phyloP scores from a whole-genome alignment of 2,329 filamentous ascomycete genomes.

The Exophiala spinifera region DNA sequence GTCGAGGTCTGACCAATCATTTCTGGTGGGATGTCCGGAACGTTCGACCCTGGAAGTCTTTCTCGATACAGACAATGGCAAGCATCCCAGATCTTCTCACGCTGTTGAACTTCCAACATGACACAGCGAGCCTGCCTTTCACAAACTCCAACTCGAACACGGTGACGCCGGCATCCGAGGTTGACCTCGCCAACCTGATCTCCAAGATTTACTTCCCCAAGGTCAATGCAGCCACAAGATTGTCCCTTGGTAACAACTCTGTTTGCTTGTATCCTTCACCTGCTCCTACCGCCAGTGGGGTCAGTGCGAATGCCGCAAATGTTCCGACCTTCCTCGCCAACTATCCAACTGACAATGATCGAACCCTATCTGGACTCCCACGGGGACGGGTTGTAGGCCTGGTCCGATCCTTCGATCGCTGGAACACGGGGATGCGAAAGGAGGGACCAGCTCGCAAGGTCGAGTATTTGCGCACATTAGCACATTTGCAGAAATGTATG shows the following conservation, averaged over 20 bases:
- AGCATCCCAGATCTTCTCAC: conserved; percentile 68
- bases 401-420: conserved; percentile 88
- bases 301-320: conserved; percentile 38
- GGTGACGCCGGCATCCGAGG: conserved; percentile 74
- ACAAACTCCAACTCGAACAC: conserved; percentile 43
- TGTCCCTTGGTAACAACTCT: conserved; percentile 68
- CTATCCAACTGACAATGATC: conserved; percentile 51
- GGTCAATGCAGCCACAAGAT: conserved; percentile 76
- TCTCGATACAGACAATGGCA: conserved; percentile 69
- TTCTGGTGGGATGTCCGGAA: conserved; percentile 98
- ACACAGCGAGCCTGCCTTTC: conserved; percentile 58
- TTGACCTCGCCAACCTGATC: conserved; percentile 71
- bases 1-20: conserved; percentile 69
- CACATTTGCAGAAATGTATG: conserved; percentile 86
- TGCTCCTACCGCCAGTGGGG: conserved; percentile 32
- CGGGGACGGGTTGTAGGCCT: conserved; percentile 71
- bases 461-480: conserved; percentile 80
- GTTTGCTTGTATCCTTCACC: conserved; percentile 44
- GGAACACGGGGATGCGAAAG: conserved; percentile 91
- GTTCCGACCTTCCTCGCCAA: conserved; percentile 54
- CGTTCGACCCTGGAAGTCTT: conserved; percentile 76
- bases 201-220: conserved; percentile 77
- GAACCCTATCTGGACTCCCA: conserved; percentile 48
- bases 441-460: conserved; percentile 82
- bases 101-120: conserved; percentile 68